Conservation (phyloP, 2,329 filamentous ascomycete genomes). For the Aspergillus pseudoviridinutans region DNA sequence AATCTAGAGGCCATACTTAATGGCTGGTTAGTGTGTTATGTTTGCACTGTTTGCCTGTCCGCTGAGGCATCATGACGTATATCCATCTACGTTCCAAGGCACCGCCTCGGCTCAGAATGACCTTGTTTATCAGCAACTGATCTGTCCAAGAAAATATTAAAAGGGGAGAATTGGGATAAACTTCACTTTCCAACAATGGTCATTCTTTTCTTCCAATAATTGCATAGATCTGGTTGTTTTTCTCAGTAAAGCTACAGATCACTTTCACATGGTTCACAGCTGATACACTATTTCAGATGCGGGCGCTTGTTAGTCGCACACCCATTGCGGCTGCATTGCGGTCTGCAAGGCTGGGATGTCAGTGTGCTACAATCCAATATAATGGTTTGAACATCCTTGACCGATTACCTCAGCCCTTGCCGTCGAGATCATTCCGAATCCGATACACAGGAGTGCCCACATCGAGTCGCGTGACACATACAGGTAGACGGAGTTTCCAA, state of each 20-base stretch:
- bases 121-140: not conserved
- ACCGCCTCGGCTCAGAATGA: not conserved
- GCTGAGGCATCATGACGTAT: constrained; percentile 13
- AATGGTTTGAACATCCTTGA: not conserved
- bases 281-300: not conserved
- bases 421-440: not conserved
- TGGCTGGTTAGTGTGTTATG: not conserved
- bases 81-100: not conserved
- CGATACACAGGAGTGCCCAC: not conserved
- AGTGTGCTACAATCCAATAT: not conserved
- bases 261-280: not conserved
- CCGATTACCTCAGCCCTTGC: not conserved
- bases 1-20: constrained; percentile 10
- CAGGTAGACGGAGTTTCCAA: not conserved
- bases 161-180: not conserved
- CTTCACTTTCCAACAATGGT: not conserved
- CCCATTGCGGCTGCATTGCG: not conserved
- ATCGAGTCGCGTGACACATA: not conserved
- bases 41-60: not conserved
- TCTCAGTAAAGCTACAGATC: not conserved
- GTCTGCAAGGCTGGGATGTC: not conserved
- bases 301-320: not conserved
- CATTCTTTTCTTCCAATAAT: not conserved
- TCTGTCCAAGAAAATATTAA: not conserved
- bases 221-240: not conserved